These are phyloP conservation scores for Peniophora sp. DNA, from an alignment of 1,284 basidiomycete genomes.

Conservation along the genomic window DNA sequence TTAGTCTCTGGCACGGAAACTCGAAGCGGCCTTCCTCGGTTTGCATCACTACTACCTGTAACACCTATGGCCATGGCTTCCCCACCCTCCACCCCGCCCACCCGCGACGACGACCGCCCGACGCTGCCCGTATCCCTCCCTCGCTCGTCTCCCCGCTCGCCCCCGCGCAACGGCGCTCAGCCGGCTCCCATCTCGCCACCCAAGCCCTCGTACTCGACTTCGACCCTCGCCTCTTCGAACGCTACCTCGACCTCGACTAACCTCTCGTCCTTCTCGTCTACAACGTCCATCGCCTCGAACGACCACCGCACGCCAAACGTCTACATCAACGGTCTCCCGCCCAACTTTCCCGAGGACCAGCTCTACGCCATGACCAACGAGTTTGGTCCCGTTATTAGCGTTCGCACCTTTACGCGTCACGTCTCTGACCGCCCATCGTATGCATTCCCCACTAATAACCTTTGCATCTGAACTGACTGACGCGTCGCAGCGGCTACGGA, in stretches of 20 bases:
- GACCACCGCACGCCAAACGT: constrained; percentile 31
- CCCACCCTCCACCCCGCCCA: neutral
- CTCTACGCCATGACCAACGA: constrained; percentile 29
- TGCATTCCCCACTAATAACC: constrained; percentile 7
- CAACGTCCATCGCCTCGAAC: neutral
- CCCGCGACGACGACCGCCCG: neutral
- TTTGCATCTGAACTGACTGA: neutral
- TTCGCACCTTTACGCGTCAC: constrained; percentile 35
- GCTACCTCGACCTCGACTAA: neutral
- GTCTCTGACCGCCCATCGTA: constrained; percentile 34
- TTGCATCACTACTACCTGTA: neutral
- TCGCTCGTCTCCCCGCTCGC: neutral
- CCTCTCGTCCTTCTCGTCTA: neutral
- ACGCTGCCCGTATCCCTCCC: constrained; percentile 1
- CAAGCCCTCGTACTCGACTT: neutral
- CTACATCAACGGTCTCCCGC: constrained; percentile 42
- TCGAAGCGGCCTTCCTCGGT: neutral
- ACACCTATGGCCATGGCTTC: neutral
- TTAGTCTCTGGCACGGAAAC: too few species aligned
- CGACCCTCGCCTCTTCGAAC: neutral
- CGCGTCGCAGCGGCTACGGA: constrained; percentile 56
- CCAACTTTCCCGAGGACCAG: constrained; percentile 37
- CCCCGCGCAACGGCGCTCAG: neutral
- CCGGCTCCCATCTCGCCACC: constrained; percentile 1
- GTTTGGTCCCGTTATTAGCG: constrained; percentile 32